A percentile compares a stretch with the other conserved stretches of the same genome.
Conservation (phyloP, 2,329 filamentous ascomycete genomes). For the Cryphonectria japonica region DNA sequence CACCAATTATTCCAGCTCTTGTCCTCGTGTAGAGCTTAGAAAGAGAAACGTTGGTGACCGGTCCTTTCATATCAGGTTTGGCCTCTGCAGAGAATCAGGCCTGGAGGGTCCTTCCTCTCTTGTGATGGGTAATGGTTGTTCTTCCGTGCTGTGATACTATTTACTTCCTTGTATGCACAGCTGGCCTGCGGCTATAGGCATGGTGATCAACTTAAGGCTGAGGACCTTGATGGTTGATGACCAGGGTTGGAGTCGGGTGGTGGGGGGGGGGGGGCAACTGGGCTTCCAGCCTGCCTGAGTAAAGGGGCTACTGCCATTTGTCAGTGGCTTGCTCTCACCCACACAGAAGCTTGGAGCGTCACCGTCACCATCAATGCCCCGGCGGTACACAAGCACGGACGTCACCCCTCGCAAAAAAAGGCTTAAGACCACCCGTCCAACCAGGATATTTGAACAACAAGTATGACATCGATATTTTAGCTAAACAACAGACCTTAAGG, state of each 20-base stretch:
- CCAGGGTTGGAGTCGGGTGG: too few relatives aligned
- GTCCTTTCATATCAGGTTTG: not conserved
- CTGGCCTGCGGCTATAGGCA: not conserved
- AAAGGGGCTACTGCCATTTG: conserved; percentile 22
- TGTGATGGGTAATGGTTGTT: not conserved
- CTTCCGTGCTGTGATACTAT: not conserved
- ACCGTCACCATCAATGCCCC: not conserved
- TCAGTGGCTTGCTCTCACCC: conserved; percentile 18
- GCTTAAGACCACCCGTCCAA: conserved; percentile 10
- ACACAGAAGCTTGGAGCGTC: not conserved
- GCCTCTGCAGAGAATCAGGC: not conserved
- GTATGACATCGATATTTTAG: conserved; percentile 21
- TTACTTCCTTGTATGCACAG: too few relatives aligned
- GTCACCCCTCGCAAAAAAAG: not conserved
- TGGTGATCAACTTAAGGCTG: not conserved
- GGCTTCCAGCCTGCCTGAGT: not conserved
- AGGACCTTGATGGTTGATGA: conserved; percentile 1
- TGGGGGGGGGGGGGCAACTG: too few relatives aligned
- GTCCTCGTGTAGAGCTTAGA: not conserved
- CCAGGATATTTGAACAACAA: not conserved
- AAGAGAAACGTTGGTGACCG: not conserved
- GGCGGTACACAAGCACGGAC: not conserved
- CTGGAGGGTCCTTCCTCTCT: not conserved
- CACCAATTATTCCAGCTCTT: not conserved
- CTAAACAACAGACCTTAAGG: not conserved